Percentiles rank a stretch among this genome's conserved stretches.
phyloP scores from a whole-genome alignment of 2,329 filamentous ascomycete species.

The Teratosphaeriaceae sp. region DNA sequence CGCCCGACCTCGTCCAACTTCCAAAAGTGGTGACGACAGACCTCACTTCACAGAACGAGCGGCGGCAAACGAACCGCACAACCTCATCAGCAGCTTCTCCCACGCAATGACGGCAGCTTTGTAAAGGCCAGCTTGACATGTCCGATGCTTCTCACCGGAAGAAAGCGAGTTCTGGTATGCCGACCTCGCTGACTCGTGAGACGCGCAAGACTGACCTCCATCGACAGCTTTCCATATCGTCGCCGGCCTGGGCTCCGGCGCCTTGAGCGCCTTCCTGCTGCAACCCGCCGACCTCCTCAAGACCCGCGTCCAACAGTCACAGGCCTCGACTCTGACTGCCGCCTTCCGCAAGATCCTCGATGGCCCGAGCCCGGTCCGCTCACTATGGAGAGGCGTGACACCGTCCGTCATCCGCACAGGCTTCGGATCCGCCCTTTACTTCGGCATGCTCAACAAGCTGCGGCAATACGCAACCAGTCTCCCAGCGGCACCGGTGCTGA shows the following conservation, averaged over 20 bases:
- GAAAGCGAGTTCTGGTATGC: constrained; percentile 45
- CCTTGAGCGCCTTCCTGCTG: constrained; percentile 80
- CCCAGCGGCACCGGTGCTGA: constrained; percentile 16
- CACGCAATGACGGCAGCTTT: no score
- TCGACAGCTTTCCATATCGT: constrained; percentile 71
- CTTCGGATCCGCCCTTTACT: constrained; percentile 89
- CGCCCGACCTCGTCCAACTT: no score
- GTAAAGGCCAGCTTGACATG: constrained; percentile 32
- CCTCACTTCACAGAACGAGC: no score
- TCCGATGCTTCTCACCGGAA: constrained; percentile 44
- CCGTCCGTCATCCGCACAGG: constrained; percentile 92
- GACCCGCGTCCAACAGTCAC: constrained; percentile 87
- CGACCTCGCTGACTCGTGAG: neutral
- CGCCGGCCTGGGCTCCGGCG: constrained; percentile 80
- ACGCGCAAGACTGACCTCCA: neutral
- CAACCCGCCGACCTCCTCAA: constrained; percentile 96
- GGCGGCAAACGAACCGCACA: neutral
- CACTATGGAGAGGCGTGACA: constrained; percentile 86
- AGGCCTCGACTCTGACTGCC: constrained; percentile 55
- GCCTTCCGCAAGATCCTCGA: constrained; percentile 65
- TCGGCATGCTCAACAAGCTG: constrained; percentile 68
- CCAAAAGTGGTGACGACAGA: no score
- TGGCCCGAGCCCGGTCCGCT: constrained; percentile 59
- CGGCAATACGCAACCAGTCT: constrained; percentile 36
- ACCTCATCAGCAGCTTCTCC: neutral